Evolutionary conservation across 2,329 filamentous ascomycete genomes (phyloP).

Genomic region (Metarhizium rileyi): DNA sequence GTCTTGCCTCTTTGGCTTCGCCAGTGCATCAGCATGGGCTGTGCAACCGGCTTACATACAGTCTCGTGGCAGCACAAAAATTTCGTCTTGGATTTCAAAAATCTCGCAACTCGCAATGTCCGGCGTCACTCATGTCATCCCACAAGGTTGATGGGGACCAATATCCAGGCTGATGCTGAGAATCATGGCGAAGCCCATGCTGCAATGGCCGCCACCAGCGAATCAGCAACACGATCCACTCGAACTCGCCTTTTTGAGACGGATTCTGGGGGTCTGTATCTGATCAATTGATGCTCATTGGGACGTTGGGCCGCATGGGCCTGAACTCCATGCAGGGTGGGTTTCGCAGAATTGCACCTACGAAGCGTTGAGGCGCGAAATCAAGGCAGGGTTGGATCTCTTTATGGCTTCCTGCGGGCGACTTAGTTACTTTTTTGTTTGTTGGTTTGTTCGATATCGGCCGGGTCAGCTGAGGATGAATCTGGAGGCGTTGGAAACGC

Average conservation of each 20-base stretch:
- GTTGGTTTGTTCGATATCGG: no score
- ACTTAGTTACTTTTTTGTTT: no score
- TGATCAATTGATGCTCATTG: neutral
- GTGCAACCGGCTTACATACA: no score
- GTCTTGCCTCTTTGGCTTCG: neutral
- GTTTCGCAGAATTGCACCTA: slow-evolving; percentile 3
- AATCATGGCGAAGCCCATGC: slow-evolving; percentile 18
- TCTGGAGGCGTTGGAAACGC: no score
- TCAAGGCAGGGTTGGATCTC: neutral
- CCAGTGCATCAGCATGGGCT: neutral
- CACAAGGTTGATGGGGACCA: slow-evolving; percentile 10
- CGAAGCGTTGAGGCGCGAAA: neutral
- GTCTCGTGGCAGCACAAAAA: no score
- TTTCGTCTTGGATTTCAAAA: neutral
- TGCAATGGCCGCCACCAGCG: slow-evolving; percentile 21
- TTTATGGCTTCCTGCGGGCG: neutral
- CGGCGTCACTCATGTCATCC: neutral
- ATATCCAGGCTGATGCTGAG: slow-evolving; percentile 7
- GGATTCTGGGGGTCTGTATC: neutral
- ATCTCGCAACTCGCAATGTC: neutral
- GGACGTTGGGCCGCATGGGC: neutral
- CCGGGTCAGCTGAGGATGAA: neutral
- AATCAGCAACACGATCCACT: slow-evolving; percentile 12
- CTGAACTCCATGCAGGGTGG: neutral
- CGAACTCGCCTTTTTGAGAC: neutral